phyloP scores from a whole-genome alignment of 805 yeast genomes.

The Ogataea trehaloabstinens region DNA sequence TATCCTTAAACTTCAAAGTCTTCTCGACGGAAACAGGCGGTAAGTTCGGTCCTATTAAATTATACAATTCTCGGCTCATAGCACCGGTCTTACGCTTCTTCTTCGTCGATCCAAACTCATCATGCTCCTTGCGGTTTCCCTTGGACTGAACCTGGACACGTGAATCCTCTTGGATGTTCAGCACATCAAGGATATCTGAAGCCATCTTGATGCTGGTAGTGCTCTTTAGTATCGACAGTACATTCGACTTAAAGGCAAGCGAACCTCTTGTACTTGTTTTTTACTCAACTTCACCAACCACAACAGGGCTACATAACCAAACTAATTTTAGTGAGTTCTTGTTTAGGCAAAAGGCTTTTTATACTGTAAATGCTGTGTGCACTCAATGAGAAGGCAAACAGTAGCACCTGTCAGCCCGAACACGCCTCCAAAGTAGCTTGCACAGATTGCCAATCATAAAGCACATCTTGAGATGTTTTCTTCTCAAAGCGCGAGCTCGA shows the following conservation, averaged over 20 bases:
- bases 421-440: too few species aligned
- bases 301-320: too few species aligned
- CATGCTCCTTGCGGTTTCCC: slow-evolving; percentile 21
- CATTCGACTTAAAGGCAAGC: slow-evolving; percentile 4
- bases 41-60: slow-evolving; percentile 84
- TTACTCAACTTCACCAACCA: too few species aligned
- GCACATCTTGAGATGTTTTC: slow-evolving; percentile 15
- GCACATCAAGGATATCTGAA: slow-evolving; percentile 73
- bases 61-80: slow-evolving; percentile 86
- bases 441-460: too few species aligned
- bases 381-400: too few species aligned
- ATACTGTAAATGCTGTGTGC: too few species aligned
- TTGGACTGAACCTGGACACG: slow-evolving; percentile 32
- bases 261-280: too few species aligned
- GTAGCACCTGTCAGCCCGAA: too few species aligned
- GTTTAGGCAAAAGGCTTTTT: too few species aligned
- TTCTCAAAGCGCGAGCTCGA: slow-evolving; percentile 28
- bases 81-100: slow-evolving; percentile 48
- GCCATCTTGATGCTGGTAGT: slow-evolving; percentile 27
- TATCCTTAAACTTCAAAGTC: slow-evolving; percentile 56
- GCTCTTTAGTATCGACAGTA: slow-evolving; percentile 2
- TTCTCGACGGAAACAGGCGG: slow-evolving; percentile 73
- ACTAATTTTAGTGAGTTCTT: too few species aligned
- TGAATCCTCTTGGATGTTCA: slow-evolving; percentile 57
- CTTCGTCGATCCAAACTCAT: slow-evolving; percentile 24